A percentile compares a stretch with the other conserved stretches of the same genome.
Evolutionary conservation across 495 filamentous ascomycete genomes (phyloP).

Genomic region (Penicillium lividum): DNA sequence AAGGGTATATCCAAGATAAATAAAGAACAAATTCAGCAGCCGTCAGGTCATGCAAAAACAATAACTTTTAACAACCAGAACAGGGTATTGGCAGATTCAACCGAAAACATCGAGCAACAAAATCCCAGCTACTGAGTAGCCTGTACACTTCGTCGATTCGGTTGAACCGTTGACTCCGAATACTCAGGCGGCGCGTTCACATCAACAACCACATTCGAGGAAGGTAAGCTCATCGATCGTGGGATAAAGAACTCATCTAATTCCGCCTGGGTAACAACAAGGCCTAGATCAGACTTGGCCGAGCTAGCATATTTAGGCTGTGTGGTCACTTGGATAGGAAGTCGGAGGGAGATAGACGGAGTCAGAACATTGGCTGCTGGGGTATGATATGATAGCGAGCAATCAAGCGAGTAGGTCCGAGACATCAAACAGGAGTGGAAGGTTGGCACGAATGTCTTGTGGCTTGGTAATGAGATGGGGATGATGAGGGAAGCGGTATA

Average conservation of each 20-base stretch:
- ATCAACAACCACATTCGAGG: conserved; percentile 15
- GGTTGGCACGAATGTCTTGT: conserved; percentile 76
- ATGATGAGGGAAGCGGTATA: conserved; percentile 72
- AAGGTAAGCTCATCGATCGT: conserved; percentile 30
- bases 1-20: conserved; percentile 14
- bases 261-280: conserved; percentile 36
- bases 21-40: not conserved
- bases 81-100: not conserved
- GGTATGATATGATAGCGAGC: conserved; percentile 63
- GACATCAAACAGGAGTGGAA: conserved; percentile 87
- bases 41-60: not conserved
- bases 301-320: conserved; percentile 18
- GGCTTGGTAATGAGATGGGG: conserved; percentile 70
- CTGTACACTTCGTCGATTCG: not conserved
- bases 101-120: not conserved
- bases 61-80: not conserved
- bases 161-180: conserved; percentile 15
- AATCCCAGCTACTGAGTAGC: not conserved
- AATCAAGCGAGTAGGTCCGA: conserved; percentile 73
- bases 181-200: conserved; percentile 23
- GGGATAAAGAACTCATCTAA: conserved; percentile 44
- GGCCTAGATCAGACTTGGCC: conserved; percentile 21
- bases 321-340: conserved; percentile 75
- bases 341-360: conserved; percentile 59
- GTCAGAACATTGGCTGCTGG: conserved; percentile 54